These are phyloP conservation scores for Caloboletus firmus DNA, from an alignment of 1,284 basidiomycete genomes.

Conservation along the genomic window DNA sequence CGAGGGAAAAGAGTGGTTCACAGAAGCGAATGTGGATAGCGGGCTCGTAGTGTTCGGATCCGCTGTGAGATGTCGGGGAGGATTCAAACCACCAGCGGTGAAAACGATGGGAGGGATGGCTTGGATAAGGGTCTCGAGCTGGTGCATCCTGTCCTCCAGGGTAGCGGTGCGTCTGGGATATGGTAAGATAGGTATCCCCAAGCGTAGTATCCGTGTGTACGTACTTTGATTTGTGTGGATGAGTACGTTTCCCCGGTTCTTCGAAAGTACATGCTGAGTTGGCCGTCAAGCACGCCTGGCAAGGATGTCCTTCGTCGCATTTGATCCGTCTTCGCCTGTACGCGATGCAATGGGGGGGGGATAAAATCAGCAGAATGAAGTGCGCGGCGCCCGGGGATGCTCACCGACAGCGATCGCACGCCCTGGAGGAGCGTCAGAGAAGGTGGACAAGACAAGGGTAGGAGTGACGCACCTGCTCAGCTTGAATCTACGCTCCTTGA, in stretches of 20 bases:
- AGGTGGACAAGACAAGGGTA: neutral
- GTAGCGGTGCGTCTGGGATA: conserved; percentile 64
- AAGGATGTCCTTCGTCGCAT: conserved; percentile 82
- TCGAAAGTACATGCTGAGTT: conserved; percentile 80
- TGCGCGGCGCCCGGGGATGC: conserved; percentile 25
- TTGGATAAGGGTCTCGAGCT: conserved; percentile 76
- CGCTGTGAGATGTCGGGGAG: conserved; percentile 30
- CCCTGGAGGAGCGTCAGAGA: conserved; percentile 43
- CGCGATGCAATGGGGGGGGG: conserved; percentile 1
- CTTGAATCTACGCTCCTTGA: conserved; percentile 81
- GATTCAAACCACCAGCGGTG: conserved; percentile 49
- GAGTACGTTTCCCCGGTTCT: conserved; percentile 77
- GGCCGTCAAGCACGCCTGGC: conserved; percentile 76
- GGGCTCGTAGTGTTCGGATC: conserved; percentile 44
- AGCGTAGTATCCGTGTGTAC: conserved; percentile 26
- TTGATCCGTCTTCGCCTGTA: conserved; percentile 74
- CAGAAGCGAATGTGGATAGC: conserved; percentile 52
- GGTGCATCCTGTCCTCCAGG: conserved; percentile 81
- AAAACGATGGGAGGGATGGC: conserved; percentile 79
- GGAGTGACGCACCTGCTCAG: conserved; percentile 63
- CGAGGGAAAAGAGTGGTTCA: conserved; percentile 51
- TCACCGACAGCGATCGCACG: conserved; percentile 84
- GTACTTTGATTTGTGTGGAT: conserved; percentile 82
- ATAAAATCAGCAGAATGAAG: neutral
- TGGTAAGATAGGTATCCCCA: conserved; percentile 5